phyloP scores from a whole-genome alignment of 140 eudicot genomes.

The Oenanthe javanica region DNA sequence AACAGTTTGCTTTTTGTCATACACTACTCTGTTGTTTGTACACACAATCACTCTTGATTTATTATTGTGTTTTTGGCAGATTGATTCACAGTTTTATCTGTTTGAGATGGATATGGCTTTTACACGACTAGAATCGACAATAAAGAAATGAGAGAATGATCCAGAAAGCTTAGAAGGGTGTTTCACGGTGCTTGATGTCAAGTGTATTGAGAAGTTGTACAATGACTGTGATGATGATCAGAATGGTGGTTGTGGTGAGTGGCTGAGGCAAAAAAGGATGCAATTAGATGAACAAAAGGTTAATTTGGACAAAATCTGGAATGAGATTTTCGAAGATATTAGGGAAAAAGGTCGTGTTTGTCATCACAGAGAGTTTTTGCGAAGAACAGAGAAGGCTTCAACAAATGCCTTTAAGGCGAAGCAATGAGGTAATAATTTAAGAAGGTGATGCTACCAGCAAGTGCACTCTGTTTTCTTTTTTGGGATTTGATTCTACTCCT shows the following conservation, averaged over 20 bases:
- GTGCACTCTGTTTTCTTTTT: too few species aligned
- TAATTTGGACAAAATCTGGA: not conserved
- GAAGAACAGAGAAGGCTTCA: not conserved
- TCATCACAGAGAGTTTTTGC: not conserved
- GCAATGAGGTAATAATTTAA: not conserved
- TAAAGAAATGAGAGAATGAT: not conserved
- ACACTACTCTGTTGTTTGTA: too few species aligned
- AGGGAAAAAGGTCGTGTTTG: not conserved
- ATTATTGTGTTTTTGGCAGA: too few species aligned
- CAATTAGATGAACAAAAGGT: not conserved
- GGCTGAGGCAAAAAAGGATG: not conserved
- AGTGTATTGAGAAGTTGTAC: not conserved
- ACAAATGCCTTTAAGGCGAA: not conserved
- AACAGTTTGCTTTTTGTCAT: too few species aligned
- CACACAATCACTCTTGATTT: too few species aligned
- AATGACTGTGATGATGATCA: not conserved
- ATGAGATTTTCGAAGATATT: not conserved
- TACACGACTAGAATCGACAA: not conserved
- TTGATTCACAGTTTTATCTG: too few species aligned
- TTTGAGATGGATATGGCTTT: not conserved
- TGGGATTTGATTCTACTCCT: too few species aligned
- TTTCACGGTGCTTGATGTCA: not conserved
- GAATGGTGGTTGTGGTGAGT: not conserved
- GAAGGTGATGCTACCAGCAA: too few species aligned
- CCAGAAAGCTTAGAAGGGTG: not conserved